phyloP scores from a whole-genome alignment of 2,329 filamentous ascomycete species.

The Aschersonia sp. region DNA sequence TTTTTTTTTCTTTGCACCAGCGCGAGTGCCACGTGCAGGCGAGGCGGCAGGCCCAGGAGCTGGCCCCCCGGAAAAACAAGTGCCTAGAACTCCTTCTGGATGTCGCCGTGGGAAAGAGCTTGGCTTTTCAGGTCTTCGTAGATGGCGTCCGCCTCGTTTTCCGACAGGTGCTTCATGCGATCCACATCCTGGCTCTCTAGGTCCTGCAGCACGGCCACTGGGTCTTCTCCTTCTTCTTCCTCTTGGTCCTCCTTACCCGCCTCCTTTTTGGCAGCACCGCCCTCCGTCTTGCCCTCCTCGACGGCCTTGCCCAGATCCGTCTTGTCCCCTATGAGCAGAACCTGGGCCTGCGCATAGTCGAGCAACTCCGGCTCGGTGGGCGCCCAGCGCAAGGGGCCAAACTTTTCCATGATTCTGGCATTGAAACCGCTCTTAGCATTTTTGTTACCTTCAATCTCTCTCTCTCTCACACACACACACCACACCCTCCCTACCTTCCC shows the following conservation, averaged over 20 bases:
- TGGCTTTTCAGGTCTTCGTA: conserved; percentile 1
- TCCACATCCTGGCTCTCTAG: conserved; percentile 62
- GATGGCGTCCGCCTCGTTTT: conserved; percentile 23
- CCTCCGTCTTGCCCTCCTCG: conserved; percentile 43
- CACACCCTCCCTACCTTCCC: too few relatives aligned
- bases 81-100: neutral
- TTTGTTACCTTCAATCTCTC: neutral
- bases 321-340: conserved; percentile 65
- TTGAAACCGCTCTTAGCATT: neutral
- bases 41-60: too few relatives aligned
- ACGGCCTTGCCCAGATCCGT: conserved; percentile 40
- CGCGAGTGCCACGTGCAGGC: too few relatives aligned
- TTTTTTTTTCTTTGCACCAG: too few relatives aligned
- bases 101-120: neutral
- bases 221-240: conserved; percentile 11
- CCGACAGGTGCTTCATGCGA: conserved; percentile 39
- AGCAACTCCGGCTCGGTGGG: conserved; percentile 60
- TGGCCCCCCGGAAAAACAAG: too few relatives aligned
- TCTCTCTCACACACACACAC: neutral
- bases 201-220: conserved; percentile 57
- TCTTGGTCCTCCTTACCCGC: too few relatives aligned
- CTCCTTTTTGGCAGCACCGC: conserved; percentile 10
- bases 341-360: conserved; percentile 59
- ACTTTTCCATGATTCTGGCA: conserved; percentile 52
- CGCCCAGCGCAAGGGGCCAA: conserved; percentile 59